A percentile compares a stretch with the other conserved stretches of the same genome.
phyloP scores from a whole-genome alignment of 2,329 filamentous ascomycete species.

The Cytospora leucostoma region DNA sequence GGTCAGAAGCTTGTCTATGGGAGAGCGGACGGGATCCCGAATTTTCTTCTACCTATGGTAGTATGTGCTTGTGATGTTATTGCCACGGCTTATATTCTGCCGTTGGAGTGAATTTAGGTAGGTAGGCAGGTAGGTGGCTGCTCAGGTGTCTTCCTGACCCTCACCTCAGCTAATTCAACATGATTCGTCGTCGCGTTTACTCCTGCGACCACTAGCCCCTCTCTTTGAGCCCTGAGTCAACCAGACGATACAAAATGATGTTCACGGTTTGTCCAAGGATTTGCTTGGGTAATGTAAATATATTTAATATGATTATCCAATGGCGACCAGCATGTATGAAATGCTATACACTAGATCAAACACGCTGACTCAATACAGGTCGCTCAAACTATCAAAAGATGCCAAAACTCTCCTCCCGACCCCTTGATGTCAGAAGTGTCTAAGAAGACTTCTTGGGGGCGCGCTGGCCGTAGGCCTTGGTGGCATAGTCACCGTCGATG shows the following conservation, averaged over 20 bases:
- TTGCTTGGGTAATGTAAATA: background rate
- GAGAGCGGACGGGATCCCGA: too few relatives aligned
- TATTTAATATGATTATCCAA: background rate
- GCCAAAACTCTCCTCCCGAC: background rate
- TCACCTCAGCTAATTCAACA: background rate
- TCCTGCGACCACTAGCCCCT: too few relatives aligned
- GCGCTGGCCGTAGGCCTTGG: conserved; percentile 77
- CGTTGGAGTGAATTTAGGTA: background rate
- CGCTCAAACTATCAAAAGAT: background rate
- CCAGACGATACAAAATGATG: background rate
- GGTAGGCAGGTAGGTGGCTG: background rate
- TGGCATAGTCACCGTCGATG: conserved; percentile 86
- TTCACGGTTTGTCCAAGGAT: background rate
- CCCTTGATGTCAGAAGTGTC: background rate
- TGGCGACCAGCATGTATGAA: background rate
- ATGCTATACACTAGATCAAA: background rate
- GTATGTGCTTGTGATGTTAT: too few relatives aligned
- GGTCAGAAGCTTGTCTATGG: too few relatives aligned
- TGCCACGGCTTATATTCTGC: background rate
- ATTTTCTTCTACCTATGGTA: too few relatives aligned
- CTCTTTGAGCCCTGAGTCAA: background rate
- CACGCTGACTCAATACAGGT: background rate
- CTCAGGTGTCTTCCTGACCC: background rate
- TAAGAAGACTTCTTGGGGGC: conserved; percentile 44
- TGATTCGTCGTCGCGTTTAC: too few relatives aligned